These are phyloP conservation scores for Penicillium coffeae DNA, from an alignment of 495 filamentous ascomycete species.

Conservation along the genomic window DNA sequence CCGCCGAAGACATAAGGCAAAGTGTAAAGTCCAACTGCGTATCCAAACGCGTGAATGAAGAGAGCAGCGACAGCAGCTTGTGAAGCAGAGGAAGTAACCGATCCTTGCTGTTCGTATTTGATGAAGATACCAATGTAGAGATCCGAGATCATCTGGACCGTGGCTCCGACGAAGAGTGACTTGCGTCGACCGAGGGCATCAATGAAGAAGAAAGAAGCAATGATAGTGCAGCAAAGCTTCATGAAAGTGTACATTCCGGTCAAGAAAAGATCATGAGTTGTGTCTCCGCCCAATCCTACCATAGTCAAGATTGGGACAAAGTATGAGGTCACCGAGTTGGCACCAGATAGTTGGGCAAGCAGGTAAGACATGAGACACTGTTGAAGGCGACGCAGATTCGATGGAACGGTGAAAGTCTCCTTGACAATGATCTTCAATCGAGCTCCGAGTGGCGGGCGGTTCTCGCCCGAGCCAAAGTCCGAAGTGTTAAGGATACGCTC, in stretches of 20 bases:
- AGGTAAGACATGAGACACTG: conserved; percentile 8
- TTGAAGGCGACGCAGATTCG: conserved; percentile 16
- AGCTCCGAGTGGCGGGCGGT: not conserved
- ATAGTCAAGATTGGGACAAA: conserved; percentile 6
- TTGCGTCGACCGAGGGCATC: conserved; percentile 13
- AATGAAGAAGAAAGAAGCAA: conserved; percentile 15
- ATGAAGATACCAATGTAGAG: conserved; percentile 11
- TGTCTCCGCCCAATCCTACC: conserved; percentile 3
- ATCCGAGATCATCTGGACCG: conserved; percentile 12
- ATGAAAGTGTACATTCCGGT: conserved; percentile 14
- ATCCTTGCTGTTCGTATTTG: conserved; percentile 8
- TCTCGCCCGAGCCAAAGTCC: conserved; percentile 18
- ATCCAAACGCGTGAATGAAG: conserved; percentile 15
- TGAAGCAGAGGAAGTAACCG: not conserved
- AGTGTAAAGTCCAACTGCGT: conserved; percentile 12
- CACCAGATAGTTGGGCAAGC: conserved; percentile 18
- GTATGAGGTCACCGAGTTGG: conserved; percentile 17
- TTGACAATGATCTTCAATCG: not conserved
- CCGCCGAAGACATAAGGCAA: conserved; percentile 19
- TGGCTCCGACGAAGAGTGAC: conserved; percentile 9
- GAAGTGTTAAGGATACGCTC: conserved; percentile 18
- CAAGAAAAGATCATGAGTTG: conserved; percentile 4
- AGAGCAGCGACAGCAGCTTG: conserved; percentile 10
- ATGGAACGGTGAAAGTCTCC: conserved; percentile 9
- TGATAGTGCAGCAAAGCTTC: conserved; percentile 12